These are phyloP conservation scores for Tulasnella sp. DNA, from an alignment of 768 basidiomycete genomes.

Conservation along the genomic window DNA sequence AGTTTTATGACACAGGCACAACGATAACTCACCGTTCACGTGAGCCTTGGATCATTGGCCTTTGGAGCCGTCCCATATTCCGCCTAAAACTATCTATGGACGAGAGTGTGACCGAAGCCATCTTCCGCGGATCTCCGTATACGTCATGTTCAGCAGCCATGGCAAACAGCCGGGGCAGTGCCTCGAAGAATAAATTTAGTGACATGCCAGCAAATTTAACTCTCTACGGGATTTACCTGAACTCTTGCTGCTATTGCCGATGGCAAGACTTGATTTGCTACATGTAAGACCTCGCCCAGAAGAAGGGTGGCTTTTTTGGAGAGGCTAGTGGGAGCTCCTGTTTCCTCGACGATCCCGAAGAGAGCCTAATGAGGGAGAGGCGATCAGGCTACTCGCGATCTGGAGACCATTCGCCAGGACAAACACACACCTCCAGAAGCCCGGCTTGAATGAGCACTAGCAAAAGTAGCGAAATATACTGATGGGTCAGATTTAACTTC, in stretches of 20 bases:
- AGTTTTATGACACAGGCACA: slow-evolving; percentile 39
- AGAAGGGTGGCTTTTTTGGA: slow-evolving; percentile 83
- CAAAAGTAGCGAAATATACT: slow-evolving; percentile 79
- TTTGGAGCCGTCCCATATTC: slow-evolving; percentile 64
- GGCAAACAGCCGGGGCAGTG: slow-evolving; percentile 73
- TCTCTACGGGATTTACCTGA: slow-evolving; percentile 41
- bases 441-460: slow-evolving; percentile 80
- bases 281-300: slow-evolving; percentile 81
- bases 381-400: too few species aligned
- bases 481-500: slow-evolving; percentile 75
- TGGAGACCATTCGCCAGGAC: too few species aligned
- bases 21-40: slow-evolving; percentile 47
- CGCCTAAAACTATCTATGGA: slow-evolving; percentile 90
- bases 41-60: slow-evolving; percentile 39
- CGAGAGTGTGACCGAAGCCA: slow-evolving; percentile 74
- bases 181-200: slow-evolving; percentile 32
- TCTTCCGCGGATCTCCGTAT: slow-evolving; percentile 56
- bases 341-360: slow-evolving; percentile 73
- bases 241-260: slow-evolving; percentile 68
- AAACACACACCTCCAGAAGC: slow-evolving; percentile 71
- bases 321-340: slow-evolving; percentile 49
- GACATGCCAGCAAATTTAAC: neutral
- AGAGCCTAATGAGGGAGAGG: slow-evolving; percentile 64
- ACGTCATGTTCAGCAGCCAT: slow-evolving; percentile 68
- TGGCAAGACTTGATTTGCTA: slow-evolving; percentile 80